Base-by-base conservation (phyloP, 2,329 filamentous ascomycete species). In the Gnomoniopsis smithogilvyi region DNA sequence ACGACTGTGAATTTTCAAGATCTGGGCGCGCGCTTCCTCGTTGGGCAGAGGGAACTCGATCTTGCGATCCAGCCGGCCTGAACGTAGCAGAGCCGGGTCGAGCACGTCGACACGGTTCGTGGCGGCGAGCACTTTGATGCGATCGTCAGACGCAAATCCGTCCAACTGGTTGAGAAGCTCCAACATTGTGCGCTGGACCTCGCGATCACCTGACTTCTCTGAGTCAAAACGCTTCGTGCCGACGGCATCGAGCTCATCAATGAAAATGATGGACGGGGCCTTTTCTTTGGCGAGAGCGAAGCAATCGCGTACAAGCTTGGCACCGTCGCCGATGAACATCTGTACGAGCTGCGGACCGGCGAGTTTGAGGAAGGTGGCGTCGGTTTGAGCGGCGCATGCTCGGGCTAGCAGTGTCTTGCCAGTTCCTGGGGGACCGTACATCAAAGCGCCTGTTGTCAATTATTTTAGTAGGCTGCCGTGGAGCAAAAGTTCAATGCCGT, bases 301-400 rank as follows among this genome's bases (percentile, higher is more conserved):
- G 77, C 92, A 96, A 78, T 99, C 95, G 60, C 95, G 90, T 46
- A 99, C 95, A 33, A 99, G 85, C 78, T 99, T 99, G 47, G 96
- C 95, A 69, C 95, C 95, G 67, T 99, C 96, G 73, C 95, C 95
- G 45, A 99, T 99, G 74, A 98, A 99, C 95, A 98, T 99, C 75
- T 99, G 95, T 33, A 99, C 95, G 43, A 99, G 86, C 77, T 99
- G 95, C 6, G 96, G 95, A 53, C 95, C 95, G 62, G 95, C 95
- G 59, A 99, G 90, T 77, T 99, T 99, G 72, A 99, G 87, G 82
- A 99, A 99, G 24, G 95, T 99, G 64, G 95, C 95, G 66, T 99
- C 95, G 62, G 95, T 98, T 78, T 99, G 95, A 51, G 95, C 95
- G 6, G 95, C 95, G 74, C 95, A 99, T 61, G 95, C 95, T 79